These are phyloP conservation scores for Boletus sensibilis DNA, from an alignment of 768 basidiomycete species.

Conservation along the genomic window DNA sequence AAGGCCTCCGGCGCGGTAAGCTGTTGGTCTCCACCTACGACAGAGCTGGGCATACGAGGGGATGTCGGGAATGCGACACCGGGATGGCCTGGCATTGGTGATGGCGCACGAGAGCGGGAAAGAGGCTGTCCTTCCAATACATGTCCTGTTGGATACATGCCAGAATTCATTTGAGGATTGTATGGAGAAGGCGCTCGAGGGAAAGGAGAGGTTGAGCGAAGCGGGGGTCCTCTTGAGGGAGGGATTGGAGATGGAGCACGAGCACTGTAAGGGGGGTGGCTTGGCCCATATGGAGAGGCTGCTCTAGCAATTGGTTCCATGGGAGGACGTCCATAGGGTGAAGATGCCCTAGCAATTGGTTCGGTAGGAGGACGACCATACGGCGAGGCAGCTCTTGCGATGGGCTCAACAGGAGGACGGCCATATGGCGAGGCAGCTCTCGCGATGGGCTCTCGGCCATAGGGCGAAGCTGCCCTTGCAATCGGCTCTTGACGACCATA, in stretches of 20 bases:
- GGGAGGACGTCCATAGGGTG: slow-evolving; percentile 36
- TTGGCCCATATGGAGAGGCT: slow-evolving; percentile 32
- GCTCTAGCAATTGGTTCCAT: slow-evolving; percentile 42
- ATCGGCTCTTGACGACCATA: slow-evolving; percentile 36
- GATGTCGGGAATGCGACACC: slow-evolving; percentile 27
- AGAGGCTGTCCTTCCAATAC: slow-evolving; percentile 55
- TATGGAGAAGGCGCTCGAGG: slow-evolving; percentile 33
- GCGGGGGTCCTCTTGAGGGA: slow-evolving; percentile 16
- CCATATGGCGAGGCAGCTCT: slow-evolving; percentile 32
- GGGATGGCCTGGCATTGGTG: slow-evolving; percentile 51
- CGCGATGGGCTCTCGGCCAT: slow-evolving; percentile 29
- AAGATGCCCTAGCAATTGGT: slow-evolving; percentile 38
- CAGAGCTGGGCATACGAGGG: slow-evolving; percentile 27
- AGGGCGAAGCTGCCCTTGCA: slow-evolving; percentile 34
- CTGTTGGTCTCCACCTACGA: slow-evolving; percentile 34
- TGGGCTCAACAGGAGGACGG: slow-evolving; percentile 25
- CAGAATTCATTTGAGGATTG: slow-evolving; percentile 15
- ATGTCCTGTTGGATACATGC: slow-evolving; percentile 58
- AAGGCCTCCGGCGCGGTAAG: slow-evolving; percentile 70
- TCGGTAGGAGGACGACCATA: slow-evolving; percentile 36
- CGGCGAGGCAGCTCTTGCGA: slow-evolving; percentile 29
- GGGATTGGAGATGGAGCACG: slow-evolving; percentile 33
- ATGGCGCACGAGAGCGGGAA: slow-evolving; percentile 44
- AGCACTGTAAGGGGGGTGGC: slow-evolving; percentile 25
- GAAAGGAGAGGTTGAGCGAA: slow-evolving; percentile 32